Evolutionary conservation across 139 green algal genomes (phyloP).

Genomic region (Coelastrella sp.): DNA sequence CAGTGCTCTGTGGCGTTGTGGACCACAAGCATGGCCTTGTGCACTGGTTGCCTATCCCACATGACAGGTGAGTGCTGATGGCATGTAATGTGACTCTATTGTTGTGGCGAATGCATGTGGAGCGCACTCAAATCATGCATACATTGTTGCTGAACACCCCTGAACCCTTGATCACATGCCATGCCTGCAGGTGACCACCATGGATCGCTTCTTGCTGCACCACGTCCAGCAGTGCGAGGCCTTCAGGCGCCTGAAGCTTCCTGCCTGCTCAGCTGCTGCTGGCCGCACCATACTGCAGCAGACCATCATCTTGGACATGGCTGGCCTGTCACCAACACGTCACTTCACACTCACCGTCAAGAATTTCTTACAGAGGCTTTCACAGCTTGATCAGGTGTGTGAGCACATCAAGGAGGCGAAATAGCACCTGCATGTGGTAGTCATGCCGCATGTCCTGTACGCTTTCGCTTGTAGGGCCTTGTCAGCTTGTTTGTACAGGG

Average conservation of each 20-base stretch:
- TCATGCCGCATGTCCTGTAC: too few relatives aligned
- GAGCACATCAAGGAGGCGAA: too few relatives aligned
- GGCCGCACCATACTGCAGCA: slow-evolving; percentile 19
- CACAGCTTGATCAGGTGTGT: slow-evolving; percentile 9
- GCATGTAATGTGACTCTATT: too few relatives aligned
- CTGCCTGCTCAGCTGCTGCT: slow-evolving; percentile 19
- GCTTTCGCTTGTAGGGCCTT: too few relatives aligned
- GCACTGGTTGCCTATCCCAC: too few relatives aligned
- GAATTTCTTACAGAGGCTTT: slow-evolving; percentile 4
- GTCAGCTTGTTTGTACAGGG: too few relatives aligned
- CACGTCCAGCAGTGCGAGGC: slow-evolving; percentile 48
- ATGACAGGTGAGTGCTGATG: too few relatives aligned
- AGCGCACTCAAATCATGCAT: not conserved
- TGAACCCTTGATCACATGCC: not conserved
- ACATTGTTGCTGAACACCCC: not conserved
- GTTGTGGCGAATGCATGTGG: too few relatives aligned
- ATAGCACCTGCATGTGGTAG: not conserved
- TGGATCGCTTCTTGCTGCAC: slow-evolving; percentile 44
- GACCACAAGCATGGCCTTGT: too few relatives aligned
- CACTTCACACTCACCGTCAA: slow-evolving; percentile 26
- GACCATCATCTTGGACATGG: slow-evolving; percentile 42
- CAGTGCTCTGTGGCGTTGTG: too few relatives aligned
- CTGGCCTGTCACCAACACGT: not conserved
- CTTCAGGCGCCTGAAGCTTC: slow-evolving; percentile 42
- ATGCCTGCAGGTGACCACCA: slow-evolving; percentile 40